Evolutionary conservation across 805 yeast genomes (phyloP), one percentile per base, ranked within the genome.

Genomic region (Myxozyma mucilagina): DNA sequence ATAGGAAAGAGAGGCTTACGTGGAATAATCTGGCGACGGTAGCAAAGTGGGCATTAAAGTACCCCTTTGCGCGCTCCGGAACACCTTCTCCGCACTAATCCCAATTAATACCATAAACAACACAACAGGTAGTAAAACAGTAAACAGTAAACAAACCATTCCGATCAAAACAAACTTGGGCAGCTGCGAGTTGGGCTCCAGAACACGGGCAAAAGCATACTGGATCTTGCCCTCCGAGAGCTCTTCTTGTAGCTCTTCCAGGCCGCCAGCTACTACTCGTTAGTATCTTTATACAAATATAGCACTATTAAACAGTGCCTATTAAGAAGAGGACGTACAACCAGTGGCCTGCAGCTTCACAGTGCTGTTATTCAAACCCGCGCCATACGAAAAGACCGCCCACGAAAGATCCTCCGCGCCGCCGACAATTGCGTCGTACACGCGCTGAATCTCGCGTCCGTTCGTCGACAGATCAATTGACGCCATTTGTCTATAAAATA

Each of bases 111-210:
- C n/a, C 4, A n/a, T 3, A 10, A 4, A 6, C 18, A 41, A 8
- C 24, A n/a, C 16, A 41, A 14, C 44, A 7, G 13, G 20, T n/a
- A 20, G n/a, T 13, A 13, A n/a, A 41, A n/a, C 20, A 41, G 18
- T 2, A 41, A 41, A 18, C 44, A 41, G 43, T 38, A 35, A 14
- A 43, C 65, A 29, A 48, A 75, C 78, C 97, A 97, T 93, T 54
- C 97, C 98, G 42, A 94, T 80, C 51, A 94, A 78, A 36, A 93
- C 82, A 66, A 89, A 79, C 78, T 94, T 94, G 70, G 84, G 82
- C 39, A 94, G 92, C 68, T 89, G 94, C 3, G 96, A 87, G n/a
- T 94, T 96, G 58, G 93, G 93, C 59, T 93, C 96, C 59, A 85
- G 84, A 50, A 93, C 90, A 57, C 96, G 84, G 44, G 90, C 88